phyloP scores from a whole-genome alignment of 75 land plant genomes.

The Azolla pinnata region DNA sequence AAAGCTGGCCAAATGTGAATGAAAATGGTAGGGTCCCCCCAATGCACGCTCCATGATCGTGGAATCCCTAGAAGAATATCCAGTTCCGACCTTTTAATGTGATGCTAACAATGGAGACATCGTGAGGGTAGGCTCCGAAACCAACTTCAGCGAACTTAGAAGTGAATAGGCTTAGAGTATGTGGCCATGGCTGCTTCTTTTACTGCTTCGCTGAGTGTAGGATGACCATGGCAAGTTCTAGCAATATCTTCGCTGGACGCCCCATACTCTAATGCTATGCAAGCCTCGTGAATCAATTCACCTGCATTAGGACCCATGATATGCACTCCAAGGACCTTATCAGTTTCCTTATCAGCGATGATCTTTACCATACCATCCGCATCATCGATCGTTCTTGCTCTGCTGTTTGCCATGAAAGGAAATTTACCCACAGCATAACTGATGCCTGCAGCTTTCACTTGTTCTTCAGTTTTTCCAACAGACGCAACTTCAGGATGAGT shows the following conservation, averaged over 20 bases:
- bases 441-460: conserved; percentile 69
- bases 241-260: conserved; percentile 98
- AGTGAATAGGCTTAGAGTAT: conserved; percentile 85
- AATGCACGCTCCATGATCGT: not conserved
- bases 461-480: conserved; percentile 94
- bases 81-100: not conserved
- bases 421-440: conserved; percentile 74
- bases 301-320: conserved; percentile 90
- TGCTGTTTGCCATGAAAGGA: conserved; percentile 91
- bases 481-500: conserved; percentile 93
- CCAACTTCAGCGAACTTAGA: conserved; percentile 23
- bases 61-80: not conserved
- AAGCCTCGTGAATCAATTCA: conserved; percentile 90
- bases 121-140: no score
- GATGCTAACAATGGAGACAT: not conserved
- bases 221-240: conserved; percentile 93
- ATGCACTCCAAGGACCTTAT: conserved; percentile 83
- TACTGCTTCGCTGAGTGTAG: conserved; percentile 91
- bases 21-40: not conserved
- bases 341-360: conserved; percentile 82
- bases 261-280: conserved; percentile 76
- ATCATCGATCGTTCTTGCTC: conserved; percentile 91
- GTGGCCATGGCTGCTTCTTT: conserved; percentile 98
- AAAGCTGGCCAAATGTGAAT: not conserved
- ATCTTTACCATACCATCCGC: conserved; percentile 94